Percentiles rank a stretch among this genome's conserved stretches.
These are phyloP conservation scores for Chara braunii DNA, from an alignment of 139 green algal species.

Conservation along the genomic window DNA sequence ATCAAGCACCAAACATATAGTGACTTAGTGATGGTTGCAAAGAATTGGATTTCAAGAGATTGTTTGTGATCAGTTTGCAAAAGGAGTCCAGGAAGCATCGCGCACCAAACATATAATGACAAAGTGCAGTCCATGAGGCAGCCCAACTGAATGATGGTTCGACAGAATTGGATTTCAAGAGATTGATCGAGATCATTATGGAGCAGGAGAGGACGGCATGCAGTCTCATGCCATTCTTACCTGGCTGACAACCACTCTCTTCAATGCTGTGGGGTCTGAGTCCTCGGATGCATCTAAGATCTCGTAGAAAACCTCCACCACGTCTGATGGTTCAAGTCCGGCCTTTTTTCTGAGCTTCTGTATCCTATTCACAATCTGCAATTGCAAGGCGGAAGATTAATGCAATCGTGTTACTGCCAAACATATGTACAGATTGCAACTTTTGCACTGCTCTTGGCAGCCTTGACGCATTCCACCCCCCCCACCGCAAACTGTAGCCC, in stretches of 20 bases:
- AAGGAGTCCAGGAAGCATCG: no score
- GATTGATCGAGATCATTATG: not conserved
- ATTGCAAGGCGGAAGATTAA: no score
- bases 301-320: conserved; percentile 32
- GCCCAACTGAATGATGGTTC: not conserved
- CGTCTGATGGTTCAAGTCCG: conserved; percentile 43
- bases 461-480: no score
- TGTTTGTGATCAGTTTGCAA: no score
- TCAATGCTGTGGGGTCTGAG: not conserved
- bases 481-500: no score
- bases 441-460: no score
- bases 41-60: no score
- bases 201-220: not conserved
- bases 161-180: not conserved
- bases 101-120: conserved; percentile 7
- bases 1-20: no score
- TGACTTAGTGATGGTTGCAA: no score
- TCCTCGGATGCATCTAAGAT: not conserved
- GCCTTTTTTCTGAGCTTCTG: conserved; percentile 91
- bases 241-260: not conserved
- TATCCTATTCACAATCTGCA: conserved; percentile 76
- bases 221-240: not conserved
- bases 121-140: not conserved
- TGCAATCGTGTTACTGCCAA: no score
- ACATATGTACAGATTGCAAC: no score